These are phyloP conservation scores for Durusdinium trenchii DNA, from an alignment of 73 alveolate genomes.

Conservation along the genomic window DNA sequence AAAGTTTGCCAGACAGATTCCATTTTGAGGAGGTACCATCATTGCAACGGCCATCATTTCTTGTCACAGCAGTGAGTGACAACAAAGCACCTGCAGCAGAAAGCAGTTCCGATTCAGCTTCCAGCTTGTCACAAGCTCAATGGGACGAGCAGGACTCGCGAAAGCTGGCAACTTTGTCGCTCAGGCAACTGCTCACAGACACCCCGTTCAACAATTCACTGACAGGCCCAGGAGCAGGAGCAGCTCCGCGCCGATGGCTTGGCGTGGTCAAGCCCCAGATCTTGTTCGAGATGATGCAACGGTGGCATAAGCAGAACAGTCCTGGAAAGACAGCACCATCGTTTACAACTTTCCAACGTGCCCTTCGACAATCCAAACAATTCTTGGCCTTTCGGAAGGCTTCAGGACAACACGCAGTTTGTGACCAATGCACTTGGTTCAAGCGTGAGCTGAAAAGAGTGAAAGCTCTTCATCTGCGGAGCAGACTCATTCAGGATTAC, in stretches of 20 bases:
- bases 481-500: not conserved
- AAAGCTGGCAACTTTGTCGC: not conserved
- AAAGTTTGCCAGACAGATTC: no score
- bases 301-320: not conserved
- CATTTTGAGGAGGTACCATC: not conserved
- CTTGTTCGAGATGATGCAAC: not conserved
- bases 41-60: not conserved
- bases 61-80: not conserved
- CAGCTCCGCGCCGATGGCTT: not conserved
- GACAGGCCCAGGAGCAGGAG: constrained; percentile 1
- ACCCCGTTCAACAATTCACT: not conserved
- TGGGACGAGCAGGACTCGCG: no score
- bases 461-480: not conserved
- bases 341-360: not conserved
- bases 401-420: not conserved
- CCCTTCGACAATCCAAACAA: not conserved
- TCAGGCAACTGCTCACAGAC: not conserved
- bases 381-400: not conserved
- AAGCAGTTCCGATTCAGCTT: constrained; percentile 8
- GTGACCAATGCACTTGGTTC: not conserved
- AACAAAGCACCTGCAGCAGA: not conserved
- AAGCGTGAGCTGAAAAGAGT: not conserved
- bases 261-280: not conserved
- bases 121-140: no score
- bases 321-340: not conserved